These are phyloP conservation scores for Pseudozyma hubeiensis DNA, from an alignment of 1,284 basidiomycete genomes.

Conservation along the genomic window DNA sequence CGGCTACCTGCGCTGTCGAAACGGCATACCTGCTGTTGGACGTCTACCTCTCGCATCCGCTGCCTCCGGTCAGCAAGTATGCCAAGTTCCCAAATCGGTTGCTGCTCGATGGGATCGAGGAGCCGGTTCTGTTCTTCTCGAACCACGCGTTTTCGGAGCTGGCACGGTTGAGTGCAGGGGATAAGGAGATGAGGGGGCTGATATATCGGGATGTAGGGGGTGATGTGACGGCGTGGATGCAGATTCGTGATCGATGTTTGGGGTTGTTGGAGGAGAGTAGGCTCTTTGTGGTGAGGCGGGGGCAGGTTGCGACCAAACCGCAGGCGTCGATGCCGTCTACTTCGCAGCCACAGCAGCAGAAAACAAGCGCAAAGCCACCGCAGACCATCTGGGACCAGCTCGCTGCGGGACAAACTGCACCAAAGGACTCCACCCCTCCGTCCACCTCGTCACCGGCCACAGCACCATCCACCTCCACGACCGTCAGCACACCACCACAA, in stretches of 20 bases:
- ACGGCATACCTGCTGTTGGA: slow-evolving; percentile 53
- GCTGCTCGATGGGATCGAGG: slow-evolving; percentile 51
- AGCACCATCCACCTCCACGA: not conserved
- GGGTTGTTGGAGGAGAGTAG: slow-evolving; percentile 28
- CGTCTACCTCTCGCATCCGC: slow-evolving; percentile 58
- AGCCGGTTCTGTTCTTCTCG: slow-evolving; percentile 52
- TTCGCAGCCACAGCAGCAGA: slow-evolving; percentile 22
- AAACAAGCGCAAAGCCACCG: slow-evolving; percentile 1
- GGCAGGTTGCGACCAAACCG: slow-evolving; percentile 4
- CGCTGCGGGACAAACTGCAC: slow-evolving; percentile 24
- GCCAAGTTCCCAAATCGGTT: slow-evolving; percentile 41
- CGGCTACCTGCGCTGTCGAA: slow-evolving; percentile 35
- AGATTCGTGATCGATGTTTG: slow-evolving; percentile 44
- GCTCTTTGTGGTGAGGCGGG: slow-evolving; percentile 28
- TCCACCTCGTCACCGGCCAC: not conserved
- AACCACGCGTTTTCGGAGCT: slow-evolving; percentile 52
- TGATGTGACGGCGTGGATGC: slow-evolving; percentile 42
- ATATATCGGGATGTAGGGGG: slow-evolving; percentile 54
- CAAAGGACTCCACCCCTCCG: slow-evolving; percentile 11
- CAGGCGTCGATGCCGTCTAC: not conserved
- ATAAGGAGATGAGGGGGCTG: slow-evolving; percentile 23
- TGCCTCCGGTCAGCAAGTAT: slow-evolving; percentile 32
- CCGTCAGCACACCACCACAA: not conserved
- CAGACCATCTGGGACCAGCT: slow-evolving; percentile 42
- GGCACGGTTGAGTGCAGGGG: slow-evolving; percentile 35